Evolutionary conservation across 768 basidiomycete species (phyloP).

Genomic region (Lactarius psammicola): DNA sequence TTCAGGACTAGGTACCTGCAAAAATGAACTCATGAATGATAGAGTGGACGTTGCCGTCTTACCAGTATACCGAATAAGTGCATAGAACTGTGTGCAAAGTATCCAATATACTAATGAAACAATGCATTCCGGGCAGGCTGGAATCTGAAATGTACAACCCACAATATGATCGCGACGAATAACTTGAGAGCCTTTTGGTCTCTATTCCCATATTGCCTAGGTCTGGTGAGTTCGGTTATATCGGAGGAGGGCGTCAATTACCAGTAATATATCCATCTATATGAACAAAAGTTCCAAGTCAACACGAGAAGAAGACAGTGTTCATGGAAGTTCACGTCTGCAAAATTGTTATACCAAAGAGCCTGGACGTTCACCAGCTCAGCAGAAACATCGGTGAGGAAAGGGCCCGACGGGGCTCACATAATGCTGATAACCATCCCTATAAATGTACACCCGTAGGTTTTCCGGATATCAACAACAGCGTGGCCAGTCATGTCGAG

Average conservation of each 20-base stretch:
- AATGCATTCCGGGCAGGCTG: too few relatives aligned
- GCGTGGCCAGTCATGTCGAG: not conserved
- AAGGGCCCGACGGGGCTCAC: not conserved
- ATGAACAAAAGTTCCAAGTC: not conserved
- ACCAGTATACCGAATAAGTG: constrained; percentile 49
- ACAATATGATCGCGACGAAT: constrained; percentile 10
- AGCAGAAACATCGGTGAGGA: not conserved
- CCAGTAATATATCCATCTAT: constrained; percentile 11
- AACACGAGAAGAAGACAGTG: not conserved
- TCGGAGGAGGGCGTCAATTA: not conserved
- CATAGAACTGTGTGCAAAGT: constrained; percentile 46
- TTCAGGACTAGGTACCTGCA: constrained; percentile 49
- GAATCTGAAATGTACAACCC: not conserved
- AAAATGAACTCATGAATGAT: not conserved
- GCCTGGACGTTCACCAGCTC: not conserved
- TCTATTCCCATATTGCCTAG: not conserved
- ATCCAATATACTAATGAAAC: constrained; percentile 40
- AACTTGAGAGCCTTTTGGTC: not conserved
- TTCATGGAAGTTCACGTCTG: constrained; percentile 2
- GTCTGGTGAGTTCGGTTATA: not conserved
- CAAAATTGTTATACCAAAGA: constrained; percentile 5
- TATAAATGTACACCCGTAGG: not conserved
- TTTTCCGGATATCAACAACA: constrained; percentile 3
- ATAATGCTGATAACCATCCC: not conserved
- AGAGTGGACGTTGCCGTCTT: constrained; percentile 15